Percentiles rank a stretch among this genome's conserved stretches.
Conservation (phyloP, 345 rosid species). For the Psidium guajava region DNA sequence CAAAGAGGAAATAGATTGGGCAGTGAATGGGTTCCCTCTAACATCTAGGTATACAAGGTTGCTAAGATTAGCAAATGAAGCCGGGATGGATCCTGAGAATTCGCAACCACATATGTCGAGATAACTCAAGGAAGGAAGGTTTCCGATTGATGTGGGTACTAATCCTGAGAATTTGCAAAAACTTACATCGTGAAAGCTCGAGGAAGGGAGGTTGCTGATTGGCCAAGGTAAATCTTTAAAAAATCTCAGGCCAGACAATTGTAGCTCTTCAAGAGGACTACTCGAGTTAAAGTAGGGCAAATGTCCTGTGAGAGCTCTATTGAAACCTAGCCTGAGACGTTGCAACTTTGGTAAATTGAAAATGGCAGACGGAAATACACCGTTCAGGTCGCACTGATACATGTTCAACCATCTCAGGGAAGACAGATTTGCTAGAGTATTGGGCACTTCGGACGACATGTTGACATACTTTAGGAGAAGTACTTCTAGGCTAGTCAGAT, state of each 20-base stretch:
- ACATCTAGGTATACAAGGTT: background rate
- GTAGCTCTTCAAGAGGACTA: background rate
- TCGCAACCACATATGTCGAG: background rate
- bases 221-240: background rate
- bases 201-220: background rate
- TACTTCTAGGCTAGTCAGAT: background rate
- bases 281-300: background rate
- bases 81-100: constrained; percentile 4
- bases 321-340: background rate
- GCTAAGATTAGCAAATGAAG: constrained; percentile 9
- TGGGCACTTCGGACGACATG: background rate
- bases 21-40: background rate
- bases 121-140: background rate
- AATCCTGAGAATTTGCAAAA: no score
- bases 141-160: background rate
- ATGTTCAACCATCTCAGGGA: background rate
- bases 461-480: background rate
- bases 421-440: background rate
- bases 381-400: background rate
- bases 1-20: background rate
- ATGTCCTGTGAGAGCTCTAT: background rate
- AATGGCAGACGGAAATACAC: background rate
- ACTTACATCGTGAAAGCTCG: no score
- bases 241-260: background rate
- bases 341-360: background rate